Conservation (phyloP, 1,284 basidiomycete genomes). For the Cutaneotrichosporon sp. region DNA sequence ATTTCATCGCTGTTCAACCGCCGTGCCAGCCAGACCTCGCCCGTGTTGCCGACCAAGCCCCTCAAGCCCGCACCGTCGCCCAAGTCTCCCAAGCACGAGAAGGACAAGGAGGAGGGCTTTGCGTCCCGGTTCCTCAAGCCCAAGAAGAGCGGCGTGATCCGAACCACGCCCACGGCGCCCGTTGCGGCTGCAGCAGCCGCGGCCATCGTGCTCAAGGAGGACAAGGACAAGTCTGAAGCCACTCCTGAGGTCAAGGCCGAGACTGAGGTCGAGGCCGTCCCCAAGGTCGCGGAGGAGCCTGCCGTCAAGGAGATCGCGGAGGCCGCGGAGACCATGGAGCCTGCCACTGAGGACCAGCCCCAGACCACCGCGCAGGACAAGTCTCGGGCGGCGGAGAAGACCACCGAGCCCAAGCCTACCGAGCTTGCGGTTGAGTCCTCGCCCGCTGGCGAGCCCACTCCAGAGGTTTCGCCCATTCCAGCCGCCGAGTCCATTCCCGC, state of each 20-base stretch:
- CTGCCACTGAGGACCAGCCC: not conserved
- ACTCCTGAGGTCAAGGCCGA: not conserved
- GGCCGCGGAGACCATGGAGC: not conserved
- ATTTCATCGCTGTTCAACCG: slow-evolving; percentile 14
- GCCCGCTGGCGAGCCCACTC: not conserved
- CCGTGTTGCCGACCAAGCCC: not conserved
- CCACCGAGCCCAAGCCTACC: not conserved
- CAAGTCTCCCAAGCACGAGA: slow-evolving; percentile 2
- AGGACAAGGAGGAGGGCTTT: slow-evolving; percentile 5
- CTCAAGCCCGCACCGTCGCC: not conserved
- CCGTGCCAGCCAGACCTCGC: slow-evolving; percentile 1
- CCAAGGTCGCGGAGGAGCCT: not conserved
- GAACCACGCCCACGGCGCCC: not conserved
- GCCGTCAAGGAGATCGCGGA: not conserved
- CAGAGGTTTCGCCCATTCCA: not conserved
- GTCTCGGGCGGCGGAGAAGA: not conserved
- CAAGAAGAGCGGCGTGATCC: not conserved
- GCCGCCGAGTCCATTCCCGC: not conserved
- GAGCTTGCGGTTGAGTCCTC: not conserved
- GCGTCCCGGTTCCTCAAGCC: slow-evolving; percentile 6
- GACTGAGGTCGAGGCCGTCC: not conserved
- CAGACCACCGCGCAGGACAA: not conserved
- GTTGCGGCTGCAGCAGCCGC: not conserved
- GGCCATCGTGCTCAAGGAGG: not conserved
- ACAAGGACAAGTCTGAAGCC: not conserved